Evolutionary conservation across 192 early-diverging fungal species (phyloP), one percentile per base, ranked within the genome.

Genomic region (Phlyctochytrium arcticum): DNA sequence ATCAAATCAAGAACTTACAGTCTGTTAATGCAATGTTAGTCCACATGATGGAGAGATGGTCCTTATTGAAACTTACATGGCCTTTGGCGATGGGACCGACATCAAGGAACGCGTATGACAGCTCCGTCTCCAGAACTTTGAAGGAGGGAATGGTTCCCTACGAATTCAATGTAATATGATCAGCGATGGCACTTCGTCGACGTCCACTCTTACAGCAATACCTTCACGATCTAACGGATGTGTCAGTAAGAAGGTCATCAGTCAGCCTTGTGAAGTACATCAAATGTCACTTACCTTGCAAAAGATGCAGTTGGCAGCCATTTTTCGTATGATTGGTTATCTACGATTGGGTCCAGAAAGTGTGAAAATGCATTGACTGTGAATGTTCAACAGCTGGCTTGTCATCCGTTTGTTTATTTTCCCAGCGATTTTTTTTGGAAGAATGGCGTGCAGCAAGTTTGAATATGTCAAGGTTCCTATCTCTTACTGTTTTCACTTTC

Each of bases 101-200:
- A 73, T 93, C 93, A 42, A 93, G 76, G 63, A 95, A 95, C 21
- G 87, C 86, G 58, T 83, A 90, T 48, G 83, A 78, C 10, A 64
- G 80, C 44, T 90, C 88, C 17, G 92, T 95, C 74, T 98, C 95
- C 29, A 85, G 58, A 31, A 94, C 62, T 67, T 93, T 88, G 64
- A 85, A 77, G 23, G 89, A 90, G 35, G 92, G 92, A 54, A 95
- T 94, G 55, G 88, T 85, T 48, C 91, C 88, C 79, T 85, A 57
- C 36, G 21, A 36, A n/a, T 39, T 0, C 39, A 2, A n/a, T n/a
- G 2, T 12, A 19, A 44, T n/a, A 15, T 54, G 19, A 27, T 19
- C 30, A 24, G 42, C 21, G 24, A 15, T 31, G 27, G 12, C 15
- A 44, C 2, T n/a, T n/a, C 15, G 2, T 44, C 39, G 21, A 12